Evolutionary conservation across 495 filamentous ascomycete species (phyloP).

Genomic region (Talaromyces stipitatus): DNA sequence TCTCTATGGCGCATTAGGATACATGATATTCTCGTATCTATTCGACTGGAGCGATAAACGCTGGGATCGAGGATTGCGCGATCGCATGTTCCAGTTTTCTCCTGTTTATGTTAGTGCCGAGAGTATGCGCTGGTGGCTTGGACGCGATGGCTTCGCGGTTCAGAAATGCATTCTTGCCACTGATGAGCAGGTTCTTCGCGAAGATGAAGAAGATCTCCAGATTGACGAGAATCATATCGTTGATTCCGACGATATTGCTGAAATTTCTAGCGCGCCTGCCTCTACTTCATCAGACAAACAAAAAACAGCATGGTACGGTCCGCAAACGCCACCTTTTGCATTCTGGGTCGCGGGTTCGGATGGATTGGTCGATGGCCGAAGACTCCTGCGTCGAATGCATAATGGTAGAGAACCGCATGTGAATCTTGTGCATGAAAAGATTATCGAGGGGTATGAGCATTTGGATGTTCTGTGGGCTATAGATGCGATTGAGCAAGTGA

Average conservation of each 20-base stretch:
- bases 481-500: slow-evolving; percentile 78
- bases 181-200: slow-evolving; percentile 53
- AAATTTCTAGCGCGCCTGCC: no score
- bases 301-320: slow-evolving; percentile 69
- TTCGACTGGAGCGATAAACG: slow-evolving; percentile 83
- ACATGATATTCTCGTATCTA: slow-evolving; percentile 82
- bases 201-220: slow-evolving; percentile 52
- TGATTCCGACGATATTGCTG: slow-evolving; percentile 6
- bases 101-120: slow-evolving; percentile 88
- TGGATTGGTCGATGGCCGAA: slow-evolving; percentile 72
- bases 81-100: slow-evolving; percentile 85
- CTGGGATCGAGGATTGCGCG: slow-evolving; percentile 75
- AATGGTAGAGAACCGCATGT: slow-evolving; percentile 78
- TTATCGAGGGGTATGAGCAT: slow-evolving; percentile 90
- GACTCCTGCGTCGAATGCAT: slow-evolving; percentile 66
- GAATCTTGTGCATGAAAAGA: slow-evolving; percentile 66
- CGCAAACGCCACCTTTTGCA: slow-evolving; percentile 73
- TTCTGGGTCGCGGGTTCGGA: slow-evolving; percentile 84
- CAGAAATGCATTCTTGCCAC: slow-evolving; percentile 88
- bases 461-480: slow-evolving; percentile 96
- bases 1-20: slow-evolving; percentile 80
- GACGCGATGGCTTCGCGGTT: slow-evolving; percentile 79
- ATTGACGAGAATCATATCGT: slow-evolving; percentile 14
- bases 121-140: slow-evolving; percentile 95
- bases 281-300: not conserved